Base-by-base conservation (phyloP, 176 grass and related monocot genomes). In the Leersia perrieri region DNA sequence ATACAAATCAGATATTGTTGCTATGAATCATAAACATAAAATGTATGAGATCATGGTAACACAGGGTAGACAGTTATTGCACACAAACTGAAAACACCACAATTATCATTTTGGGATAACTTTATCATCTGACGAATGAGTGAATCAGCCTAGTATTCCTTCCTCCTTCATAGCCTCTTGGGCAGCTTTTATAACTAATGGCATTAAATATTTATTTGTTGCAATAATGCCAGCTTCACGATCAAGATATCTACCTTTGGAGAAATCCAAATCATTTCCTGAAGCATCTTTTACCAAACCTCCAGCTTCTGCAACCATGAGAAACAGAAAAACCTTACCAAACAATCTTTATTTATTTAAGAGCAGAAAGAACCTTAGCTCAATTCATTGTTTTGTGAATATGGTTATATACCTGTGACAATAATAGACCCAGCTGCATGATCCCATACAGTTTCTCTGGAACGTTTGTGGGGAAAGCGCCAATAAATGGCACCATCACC, bases 371-470 rank as follows among this genome's bases (percentile, higher is more conserved):
- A 47, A 4, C 15, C 53, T 63, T 75, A 7, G 5, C 3, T 22
- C 3, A 53, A 53, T 53, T 53, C 49, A 22, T 53, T 53, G 18
- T 22, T 53, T 22, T 53, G 49, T 53, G 49, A 53, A n/a, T 53
- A 53, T 22, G 9, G 49, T n/a, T 53, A 53, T 16, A 58, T 89
- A 95, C 96, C 96, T 73, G 87, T 93, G 22, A 98, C 90, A 1
- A 98, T 92, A 79, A 98, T 98, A 78, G 62, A 92, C 29, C 96
- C 96, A 66, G 96, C 92, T 30, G 96, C 92, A 90, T 98, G 96
- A 75, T 98, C 96, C 96, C 96, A 98, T 85, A 98, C 91, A 69
- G 93, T 90, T 80, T 95, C 92, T 68, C 72, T 90, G 51, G 89
- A 91, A 77, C 96, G 90, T 82, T 91, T 91, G 70, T 95, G 89